Conservation (phyloP, 768 basidiomycete species). For the Lactarius trivialis region DNA sequence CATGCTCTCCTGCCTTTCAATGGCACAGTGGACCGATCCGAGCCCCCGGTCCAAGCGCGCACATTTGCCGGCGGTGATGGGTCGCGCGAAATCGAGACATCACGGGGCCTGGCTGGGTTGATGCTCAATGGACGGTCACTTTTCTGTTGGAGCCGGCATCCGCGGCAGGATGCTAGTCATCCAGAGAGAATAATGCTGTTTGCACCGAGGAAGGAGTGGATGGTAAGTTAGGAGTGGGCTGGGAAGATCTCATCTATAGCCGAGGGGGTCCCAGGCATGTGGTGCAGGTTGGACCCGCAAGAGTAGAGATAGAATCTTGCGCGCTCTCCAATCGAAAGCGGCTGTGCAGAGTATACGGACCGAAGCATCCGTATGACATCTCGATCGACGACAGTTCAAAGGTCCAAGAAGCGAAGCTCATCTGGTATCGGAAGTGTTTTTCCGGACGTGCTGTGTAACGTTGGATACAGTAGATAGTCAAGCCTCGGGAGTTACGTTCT, state of each 20-base stretch:
- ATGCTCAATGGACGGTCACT: background rate
- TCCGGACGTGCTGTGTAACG: background rate
- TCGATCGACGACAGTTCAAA: too few species aligned
- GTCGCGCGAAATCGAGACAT: background rate
- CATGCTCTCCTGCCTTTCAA: background rate
- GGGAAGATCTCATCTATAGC: slow-evolving; percentile 2
- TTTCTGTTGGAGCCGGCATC: background rate
- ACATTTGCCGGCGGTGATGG: background rate
- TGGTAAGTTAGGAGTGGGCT: background rate
- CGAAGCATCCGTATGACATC: background rate
- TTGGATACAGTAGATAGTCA: background rate
- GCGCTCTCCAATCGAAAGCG: background rate
- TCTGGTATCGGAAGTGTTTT: background rate
- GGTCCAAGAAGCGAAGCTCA: background rate
- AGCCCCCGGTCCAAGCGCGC: background rate
- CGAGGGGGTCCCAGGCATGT: background rate
- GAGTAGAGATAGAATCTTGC: background rate
- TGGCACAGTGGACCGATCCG: background rate
- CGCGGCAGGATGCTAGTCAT: background rate
- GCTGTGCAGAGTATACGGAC: slow-evolving; percentile 3
- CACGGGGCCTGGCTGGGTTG: background rate
- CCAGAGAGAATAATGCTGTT: background rate
- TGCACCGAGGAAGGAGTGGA: background rate
- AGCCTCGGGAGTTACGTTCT: background rate
- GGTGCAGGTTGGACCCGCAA: background rate